phyloP scores from a whole-genome alignment of 345 rosid genomes.

The Eucalyptus erythrocorys region DNA sequence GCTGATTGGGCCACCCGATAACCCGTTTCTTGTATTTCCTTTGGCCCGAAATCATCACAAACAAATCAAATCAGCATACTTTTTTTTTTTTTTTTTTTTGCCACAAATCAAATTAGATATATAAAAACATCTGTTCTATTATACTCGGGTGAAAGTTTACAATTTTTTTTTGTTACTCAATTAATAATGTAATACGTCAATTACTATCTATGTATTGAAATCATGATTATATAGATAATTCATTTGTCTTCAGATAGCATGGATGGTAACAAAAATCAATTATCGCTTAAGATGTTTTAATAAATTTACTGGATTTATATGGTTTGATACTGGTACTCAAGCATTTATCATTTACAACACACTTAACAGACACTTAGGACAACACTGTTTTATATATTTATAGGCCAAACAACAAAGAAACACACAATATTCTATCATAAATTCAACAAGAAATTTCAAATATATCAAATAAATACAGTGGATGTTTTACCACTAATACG shows the following conservation, averaged over 20 bases:
- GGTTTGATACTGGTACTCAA: background rate
- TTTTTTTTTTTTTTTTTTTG: background rate
- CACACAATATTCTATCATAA: background rate
- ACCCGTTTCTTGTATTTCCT: background rate
- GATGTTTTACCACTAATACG: background rate
- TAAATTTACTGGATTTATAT: no score
- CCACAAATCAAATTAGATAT: background rate
- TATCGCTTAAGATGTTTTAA: background rate
- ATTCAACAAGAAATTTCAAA: background rate
- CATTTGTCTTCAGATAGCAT: background rate
- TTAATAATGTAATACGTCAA: background rate
- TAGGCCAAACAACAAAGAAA: background rate
- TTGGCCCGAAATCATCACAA: background rate
- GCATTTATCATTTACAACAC: background rate
- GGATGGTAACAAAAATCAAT: background rate
- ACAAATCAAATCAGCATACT: background rate
- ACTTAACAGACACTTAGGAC: no score
- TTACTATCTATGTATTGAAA: background rate
- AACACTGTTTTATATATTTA: background rate
- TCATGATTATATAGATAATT: background rate
- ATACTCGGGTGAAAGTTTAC: background rate
- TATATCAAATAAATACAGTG: background rate
- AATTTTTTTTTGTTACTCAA: background rate
- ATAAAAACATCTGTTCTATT: background rate
- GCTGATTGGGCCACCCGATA: background rate